Percentiles rank a stretch among this genome's conserved stretches.
phyloP scores from a whole-genome alignment of 305 asterid species.

The Fraxinus platypoda region DNA sequence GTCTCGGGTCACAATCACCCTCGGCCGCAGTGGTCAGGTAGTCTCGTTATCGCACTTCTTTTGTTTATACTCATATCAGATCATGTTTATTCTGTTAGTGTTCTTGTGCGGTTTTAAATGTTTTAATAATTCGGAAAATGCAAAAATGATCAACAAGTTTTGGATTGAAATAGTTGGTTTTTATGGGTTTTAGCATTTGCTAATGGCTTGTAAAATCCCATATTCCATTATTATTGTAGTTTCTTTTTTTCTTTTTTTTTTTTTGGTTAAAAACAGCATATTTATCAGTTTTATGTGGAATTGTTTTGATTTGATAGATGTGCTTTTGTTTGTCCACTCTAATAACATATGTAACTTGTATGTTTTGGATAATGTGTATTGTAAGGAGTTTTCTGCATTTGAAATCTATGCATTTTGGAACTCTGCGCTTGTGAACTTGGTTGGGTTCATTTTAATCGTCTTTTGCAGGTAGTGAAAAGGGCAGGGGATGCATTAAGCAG shows the following conservation, averaged over 20 bases:
- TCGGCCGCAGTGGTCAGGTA: constrained; percentile 82
- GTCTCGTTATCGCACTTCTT: not conserved
- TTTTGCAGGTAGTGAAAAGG: constrained; percentile 72
- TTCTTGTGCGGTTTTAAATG: too few species aligned
- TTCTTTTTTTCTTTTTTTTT: not conserved
- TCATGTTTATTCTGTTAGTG: too few species aligned
- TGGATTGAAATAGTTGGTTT: too few species aligned
- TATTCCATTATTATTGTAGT: too few species aligned
- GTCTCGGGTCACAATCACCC: constrained; percentile 81
- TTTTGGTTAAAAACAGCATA: too few species aligned
- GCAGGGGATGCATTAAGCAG: constrained; percentile 40
- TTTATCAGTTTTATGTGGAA: not conserved
- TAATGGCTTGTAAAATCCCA: not conserved
- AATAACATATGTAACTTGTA: not conserved
- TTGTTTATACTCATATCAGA: not conserved
- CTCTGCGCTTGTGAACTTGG: not conserved
- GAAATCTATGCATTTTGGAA: not conserved
- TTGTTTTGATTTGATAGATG: not conserved
- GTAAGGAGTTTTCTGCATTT: constrained; percentile 12
- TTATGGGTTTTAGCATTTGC: not conserved
- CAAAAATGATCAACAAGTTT: too few species aligned
- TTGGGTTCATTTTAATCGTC: not conserved
- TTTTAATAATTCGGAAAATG: too few species aligned
- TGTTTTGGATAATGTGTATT: constrained; percentile 2
- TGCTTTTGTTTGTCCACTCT: not conserved